Evolutionary conservation across 2,329 filamentous ascomycete species (phyloP), one percentile per base, ranked within the genome.

Genomic region (Phialophora chinensis): DNA sequence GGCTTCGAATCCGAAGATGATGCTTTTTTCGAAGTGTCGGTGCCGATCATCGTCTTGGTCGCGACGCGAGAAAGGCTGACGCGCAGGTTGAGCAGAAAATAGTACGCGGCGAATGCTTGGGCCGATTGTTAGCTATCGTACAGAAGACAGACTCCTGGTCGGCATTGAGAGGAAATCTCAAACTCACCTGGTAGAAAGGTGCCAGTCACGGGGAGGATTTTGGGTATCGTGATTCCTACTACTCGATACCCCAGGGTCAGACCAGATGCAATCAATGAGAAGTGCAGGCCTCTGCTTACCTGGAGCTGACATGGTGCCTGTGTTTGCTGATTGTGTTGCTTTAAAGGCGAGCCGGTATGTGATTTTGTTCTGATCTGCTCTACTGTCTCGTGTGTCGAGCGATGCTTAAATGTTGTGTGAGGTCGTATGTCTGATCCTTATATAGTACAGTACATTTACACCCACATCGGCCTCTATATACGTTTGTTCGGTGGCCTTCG

Each of bases 21-120:
- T 63, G 42, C 59, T 61, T 47, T 74, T 29, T 55, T 44, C 4
- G 53, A 35, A 14, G 56, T 25, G 25, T 56, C 50, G 31, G 65
- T 66, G 53, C 74, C 73, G 6, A 75, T 68, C 65, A 53, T 72
- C 71, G 74, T 77, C 62, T 78, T 68, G 25, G 69, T 73, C 10
- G 63, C 69, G 12, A 79, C 33, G 5, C 80, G 78, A 4, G 77
- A 71, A 42, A 72, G 72, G 12, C 76, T 74, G 58, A 82, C 74
- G 17, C 80, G 77, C 49, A 76, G 75, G 63, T 77, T 78, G 23
- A 82, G 77, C 68, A 81, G 75, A 57, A 77, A 53, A 58, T 80
- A 77, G 70, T 82, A 82, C 4, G 74, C 75, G 5, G 77, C 75
- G 66, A 82, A 81, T 25, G 80, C 80, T 38, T 76, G 72, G 35